These are phyloP conservation scores for Trichoderma oligosporum DNA, from an alignment of 2,329 filamentous ascomycete species.

Conservation along the genomic window DNA sequence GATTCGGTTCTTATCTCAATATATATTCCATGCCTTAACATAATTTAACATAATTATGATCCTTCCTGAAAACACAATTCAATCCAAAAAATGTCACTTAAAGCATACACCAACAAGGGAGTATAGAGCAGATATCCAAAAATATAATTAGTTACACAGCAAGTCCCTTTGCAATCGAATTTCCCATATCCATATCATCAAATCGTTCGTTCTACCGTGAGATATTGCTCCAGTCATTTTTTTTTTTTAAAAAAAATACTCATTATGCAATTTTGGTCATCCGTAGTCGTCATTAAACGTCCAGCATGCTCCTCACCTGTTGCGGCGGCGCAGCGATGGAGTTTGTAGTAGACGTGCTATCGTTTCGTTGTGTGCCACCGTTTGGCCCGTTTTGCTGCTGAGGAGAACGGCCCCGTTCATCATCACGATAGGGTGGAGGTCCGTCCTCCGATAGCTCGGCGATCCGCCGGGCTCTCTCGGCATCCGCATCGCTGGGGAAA, in stretches of 20 bases:
- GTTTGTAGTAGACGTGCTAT: slow-evolving; percentile 44
- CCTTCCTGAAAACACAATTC: no score
- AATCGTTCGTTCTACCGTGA: neutral
- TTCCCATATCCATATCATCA: neutral
- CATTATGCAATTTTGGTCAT: neutral
- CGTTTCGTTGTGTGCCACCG: slow-evolving; percentile 39
- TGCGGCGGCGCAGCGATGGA: slow-evolving; percentile 50
- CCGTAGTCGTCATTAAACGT: slow-evolving; percentile 38
- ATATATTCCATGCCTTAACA: no score
- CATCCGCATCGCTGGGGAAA: slow-evolving; percentile 43
- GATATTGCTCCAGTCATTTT: neutral
- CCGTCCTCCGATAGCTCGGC: slow-evolving; percentile 44
- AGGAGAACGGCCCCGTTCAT: slow-evolving; percentile 26
- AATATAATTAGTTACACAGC: no score
- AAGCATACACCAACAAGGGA: no score
- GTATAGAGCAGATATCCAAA: no score
- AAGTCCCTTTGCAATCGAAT: neutral
- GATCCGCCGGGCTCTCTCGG: slow-evolving; percentile 34
- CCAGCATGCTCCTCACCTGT: slow-evolving; percentile 56
- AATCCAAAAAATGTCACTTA: no score
- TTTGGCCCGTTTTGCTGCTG: slow-evolving; percentile 26
- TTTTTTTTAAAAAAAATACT: neutral
- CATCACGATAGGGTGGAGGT: slow-evolving; percentile 40
- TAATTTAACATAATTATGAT: no score
- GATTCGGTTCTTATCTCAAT: no score